Base-by-base conservation (phyloP, 1,284 basidiomycete species). In the Microbotryum violaceum region DNA sequence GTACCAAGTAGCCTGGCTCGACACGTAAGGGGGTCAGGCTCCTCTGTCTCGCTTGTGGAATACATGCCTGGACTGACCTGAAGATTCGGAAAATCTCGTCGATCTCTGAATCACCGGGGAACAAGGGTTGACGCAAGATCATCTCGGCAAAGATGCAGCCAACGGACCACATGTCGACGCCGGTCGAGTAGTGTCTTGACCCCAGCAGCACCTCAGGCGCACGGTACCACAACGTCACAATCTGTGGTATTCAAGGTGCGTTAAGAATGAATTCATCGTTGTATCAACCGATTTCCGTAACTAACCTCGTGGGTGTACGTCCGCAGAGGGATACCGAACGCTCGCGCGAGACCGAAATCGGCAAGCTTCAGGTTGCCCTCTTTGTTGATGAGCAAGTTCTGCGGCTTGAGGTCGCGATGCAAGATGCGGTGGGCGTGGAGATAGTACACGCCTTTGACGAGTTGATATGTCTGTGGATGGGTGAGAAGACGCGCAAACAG, bases 61-160 rank as follows among this genome's bases (percentile, higher is more conserved):
- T 47, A 21, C 14, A 12, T n/a, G 7, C 44, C 14, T 37, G 14
- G 8, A 71, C 81, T 60, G 65, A 89, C 89, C 88, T 84, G 82
- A 98, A 97, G 73, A 98, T 98, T 77, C 91, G 88, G 83, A 97
- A 97, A 70, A 97, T 97, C 79, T 98, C 93, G 78, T 98, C 94
- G 72, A 97, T 98, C 78, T 98, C 94, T 27, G 92, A 97, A 77
- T 97, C 94, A 12, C 94, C 94, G 18, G 94, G 92, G 82, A 97
- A 97, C 27, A 97, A 81, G 2, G 94, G 93, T 69, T 85, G 83
- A 27, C 91, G 87, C 82, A 89, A 86, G 60, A 88, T 85, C 90
- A 93, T 93, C 77, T 93, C 90, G 10, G 91, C 91, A 70, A 89
- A 87, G 73, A 93, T 93, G 72, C 89, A 91, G 27, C 92, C 94